A percentile compares a stretch with the other conserved stretches of the same genome.
These are phyloP conservation scores for Fusarium acutatum DNA, from an alignment of 2,329 filamentous ascomycete genomes.

Conservation along the genomic window DNA sequence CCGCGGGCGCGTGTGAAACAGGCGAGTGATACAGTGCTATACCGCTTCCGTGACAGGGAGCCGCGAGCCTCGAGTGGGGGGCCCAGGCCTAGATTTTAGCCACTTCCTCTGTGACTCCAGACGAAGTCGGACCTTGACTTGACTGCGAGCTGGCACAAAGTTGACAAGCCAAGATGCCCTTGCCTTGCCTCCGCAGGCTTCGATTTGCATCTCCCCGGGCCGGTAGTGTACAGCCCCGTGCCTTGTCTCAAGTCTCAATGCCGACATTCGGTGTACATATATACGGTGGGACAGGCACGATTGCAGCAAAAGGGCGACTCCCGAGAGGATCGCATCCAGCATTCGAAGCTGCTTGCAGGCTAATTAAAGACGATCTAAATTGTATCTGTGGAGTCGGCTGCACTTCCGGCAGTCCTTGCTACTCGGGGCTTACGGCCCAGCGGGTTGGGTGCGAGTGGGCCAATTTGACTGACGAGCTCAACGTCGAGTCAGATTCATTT, in stretches of 20 bases:
- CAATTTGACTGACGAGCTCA: constrained; percentile 26
- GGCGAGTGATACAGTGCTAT: constrained; percentile 33
- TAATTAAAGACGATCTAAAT: constrained; percentile 29
- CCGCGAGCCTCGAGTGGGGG: constrained; percentile 25
- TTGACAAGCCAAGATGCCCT: constrained; percentile 3
- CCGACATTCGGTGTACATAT: constrained; percentile 24
- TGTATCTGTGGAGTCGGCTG: constrained; percentile 43
- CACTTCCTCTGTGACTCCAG: constrained; percentile 19
- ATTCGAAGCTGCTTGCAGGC: constrained; percentile 20
- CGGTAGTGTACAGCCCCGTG: constrained; percentile 25
- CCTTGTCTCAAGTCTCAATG: constrained; percentile 17
- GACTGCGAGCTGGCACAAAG: constrained; percentile 22
- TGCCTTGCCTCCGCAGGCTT: background rate
- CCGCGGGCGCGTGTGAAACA: constrained; percentile 32
- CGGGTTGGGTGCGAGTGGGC: constrained; percentile 41
- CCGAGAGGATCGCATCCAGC: constrained; percentile 23
- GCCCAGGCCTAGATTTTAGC: constrained; percentile 27
- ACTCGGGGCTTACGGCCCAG: constrained; percentile 42
- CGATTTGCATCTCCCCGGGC: constrained; percentile 15
- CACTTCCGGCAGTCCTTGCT: constrained; percentile 44
- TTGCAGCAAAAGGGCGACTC: constrained; percentile 21
- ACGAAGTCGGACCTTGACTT: constrained; percentile 23
- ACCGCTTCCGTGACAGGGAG: constrained; percentile 34
- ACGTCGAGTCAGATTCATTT: constrained; percentile 35
- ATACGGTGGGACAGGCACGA: background rate